Evolutionary conservation across 73 alveolate species (phyloP).

Genomic region (Diophrys sp.): DNA sequence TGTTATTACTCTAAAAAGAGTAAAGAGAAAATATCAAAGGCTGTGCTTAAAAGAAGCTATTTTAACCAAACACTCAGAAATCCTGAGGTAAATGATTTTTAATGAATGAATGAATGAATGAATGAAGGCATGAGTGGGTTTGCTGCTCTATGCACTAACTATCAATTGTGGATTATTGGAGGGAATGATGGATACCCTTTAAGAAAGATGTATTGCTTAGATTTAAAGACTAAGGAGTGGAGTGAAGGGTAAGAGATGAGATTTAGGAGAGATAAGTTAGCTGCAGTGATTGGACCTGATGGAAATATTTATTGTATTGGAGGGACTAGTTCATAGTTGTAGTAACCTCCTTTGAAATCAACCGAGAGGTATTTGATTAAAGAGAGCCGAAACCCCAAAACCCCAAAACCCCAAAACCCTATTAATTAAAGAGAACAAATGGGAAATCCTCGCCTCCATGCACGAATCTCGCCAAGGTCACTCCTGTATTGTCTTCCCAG

Average conservation of each 20-base stretch:
- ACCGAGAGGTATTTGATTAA: slow-evolving; percentile 72
- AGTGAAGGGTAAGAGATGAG: slow-evolving; percentile 53
- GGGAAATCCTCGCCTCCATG: slow-evolving; percentile 80
- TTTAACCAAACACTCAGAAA: too few relatives aligned
- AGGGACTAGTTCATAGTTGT: slow-evolving; percentile 61
- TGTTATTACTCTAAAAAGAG: too few relatives aligned
- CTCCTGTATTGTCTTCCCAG: slow-evolving; percentile 83
- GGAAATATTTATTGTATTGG: slow-evolving; percentile 79
- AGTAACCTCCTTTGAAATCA: slow-evolving; percentile 68
- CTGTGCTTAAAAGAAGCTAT: too few relatives aligned
- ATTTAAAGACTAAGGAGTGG: slow-evolving; percentile 50
- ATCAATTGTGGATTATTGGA: slow-evolving; percentile 60
- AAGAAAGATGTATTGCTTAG: slow-evolving; percentile 54
- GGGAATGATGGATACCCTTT: slow-evolving; percentile 77
- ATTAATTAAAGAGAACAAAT: slow-evolving; percentile 46
- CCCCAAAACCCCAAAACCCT: too few relatives aligned
- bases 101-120: too few relatives aligned
- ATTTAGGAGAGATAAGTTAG: slow-evolving; percentile 76
- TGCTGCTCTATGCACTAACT: slow-evolving; percentile 45
- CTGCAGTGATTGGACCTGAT: slow-evolving; percentile 70
- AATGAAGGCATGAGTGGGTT: too few relatives aligned
- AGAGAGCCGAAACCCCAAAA: too few relatives aligned
- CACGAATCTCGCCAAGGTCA: slow-evolving; percentile 81
- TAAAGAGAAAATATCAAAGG: too few relatives aligned
- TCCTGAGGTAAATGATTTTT: too few relatives aligned